Base-by-base conservation (phyloP, 495 filamentous ascomycete genomes). In the Lasiosphaeriaceae sp. region DNA sequence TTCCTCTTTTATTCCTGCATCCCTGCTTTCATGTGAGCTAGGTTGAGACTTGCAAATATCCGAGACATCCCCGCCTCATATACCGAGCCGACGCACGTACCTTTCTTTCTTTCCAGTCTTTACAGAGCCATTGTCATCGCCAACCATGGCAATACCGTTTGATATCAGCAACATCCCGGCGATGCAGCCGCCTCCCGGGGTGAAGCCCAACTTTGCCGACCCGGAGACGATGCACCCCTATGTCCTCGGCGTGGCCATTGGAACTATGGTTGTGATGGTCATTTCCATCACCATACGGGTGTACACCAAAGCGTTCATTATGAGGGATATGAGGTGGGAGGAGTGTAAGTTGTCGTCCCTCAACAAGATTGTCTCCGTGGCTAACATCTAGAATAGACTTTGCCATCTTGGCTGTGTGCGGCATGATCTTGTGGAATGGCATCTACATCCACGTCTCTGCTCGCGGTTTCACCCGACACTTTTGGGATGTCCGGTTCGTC, bases 151-250 rank as follows among this genome's bases (percentile, higher is more conserved):
- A 12, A 11, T 43, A 12, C 2, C 39, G 9, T 43, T 43, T 12
- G 39, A 43, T 12, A 43, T 64, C 48, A 4, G 48, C 16, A 22
- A 54, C 55, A 54, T 65, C 46, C 46, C 68, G 55, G 59, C 60
- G 29, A 63, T 68, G 63, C 6, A 26, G n/a, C 65, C 65, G 11
- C 65, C 65, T n/a, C 52, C 57, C 16, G 65, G 65, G 14, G 31
- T 44, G 11, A 29, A 19, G 16, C 31, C 60, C 14, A 64, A 68
- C 41, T 66, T 66, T 47, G 57, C 50, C 39, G 26, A 66, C 44
- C 65, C 65, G 2, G 54, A 56, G 26, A 54, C 54, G 3, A 22
- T 66, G 52, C 60, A 66, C 39, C 49, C 51, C 19, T 11, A 52
- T 2, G 56, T 65, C 2, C 48, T 67, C 17, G 56, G 46, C 11